phyloP scores from a whole-genome alignment of 2,329 filamentous ascomycete species.

The Ophiocordyceps camponoti-leonardi region DNA sequence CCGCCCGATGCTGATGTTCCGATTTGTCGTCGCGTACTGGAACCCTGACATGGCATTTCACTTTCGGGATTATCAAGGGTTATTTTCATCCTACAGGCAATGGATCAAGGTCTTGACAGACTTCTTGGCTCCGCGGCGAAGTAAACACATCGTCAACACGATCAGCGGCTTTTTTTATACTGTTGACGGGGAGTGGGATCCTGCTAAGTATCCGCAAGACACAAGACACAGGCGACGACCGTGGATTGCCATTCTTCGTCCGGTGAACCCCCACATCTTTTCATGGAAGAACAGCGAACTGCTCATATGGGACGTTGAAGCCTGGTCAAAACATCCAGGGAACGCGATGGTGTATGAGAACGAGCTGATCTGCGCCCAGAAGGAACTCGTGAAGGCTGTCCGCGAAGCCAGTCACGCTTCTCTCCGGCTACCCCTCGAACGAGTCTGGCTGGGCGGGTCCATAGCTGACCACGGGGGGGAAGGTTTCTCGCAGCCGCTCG shows the following conservation, averaged over 20 bases:
- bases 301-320: slow-evolving; percentile 34
- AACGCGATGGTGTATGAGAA: slow-evolving; percentile 8
- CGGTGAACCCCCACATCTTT: slow-evolving; percentile 16
- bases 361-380: slow-evolving; percentile 28
- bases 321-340: slow-evolving; percentile 9
- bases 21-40: slow-evolving; percentile 23
- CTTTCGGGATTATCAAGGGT: slow-evolving; percentile 6
- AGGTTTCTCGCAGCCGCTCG: slow-evolving; percentile 16
- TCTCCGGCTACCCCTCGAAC: slow-evolving; percentile 15
- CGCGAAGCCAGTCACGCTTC: slow-evolving; percentile 8
- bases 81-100: slow-evolving; percentile 6
- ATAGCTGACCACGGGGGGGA: slow-evolving; percentile 4
- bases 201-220: slow-evolving; percentile 3
- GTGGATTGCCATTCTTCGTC: slow-evolving; percentile 33
- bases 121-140: background rate
- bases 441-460: slow-evolving; percentile 28
- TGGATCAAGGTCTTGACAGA: slow-evolving; percentile 9
- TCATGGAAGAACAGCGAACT: slow-evolving; percentile 23
- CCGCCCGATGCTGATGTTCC: slow-evolving; percentile 15
- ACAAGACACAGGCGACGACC: slow-evolving; percentile 19
- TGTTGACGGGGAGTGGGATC: slow-evolving; percentile 2
- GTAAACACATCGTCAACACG: slow-evolving; percentile 6
- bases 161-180: slow-evolving; percentile 32
- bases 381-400: slow-evolving; percentile 21
- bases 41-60: slow-evolving; percentile 8